Evolutionary conservation across 129 eudicot species (phyloP).

Genomic region (Heracleum sosnowskyi): DNA sequence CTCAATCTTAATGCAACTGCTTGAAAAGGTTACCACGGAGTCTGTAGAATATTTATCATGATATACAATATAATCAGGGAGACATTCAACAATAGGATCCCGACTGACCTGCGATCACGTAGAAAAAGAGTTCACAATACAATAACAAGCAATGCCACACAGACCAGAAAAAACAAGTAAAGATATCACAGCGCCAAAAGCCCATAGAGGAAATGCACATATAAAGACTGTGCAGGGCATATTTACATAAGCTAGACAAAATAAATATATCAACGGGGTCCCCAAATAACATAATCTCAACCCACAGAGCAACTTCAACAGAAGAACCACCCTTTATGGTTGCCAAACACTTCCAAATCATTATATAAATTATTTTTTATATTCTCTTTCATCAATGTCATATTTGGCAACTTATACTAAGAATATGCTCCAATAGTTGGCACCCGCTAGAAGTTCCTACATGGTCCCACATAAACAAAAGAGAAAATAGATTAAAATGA

Average conservation of each 20-base stretch:
- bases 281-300: background rate
- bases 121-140: background rate
- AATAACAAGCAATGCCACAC: background rate
- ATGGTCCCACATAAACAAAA: background rate
- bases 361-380: background rate
- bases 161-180: conserved; percentile 1
- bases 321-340: background rate
- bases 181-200: background rate
- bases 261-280: background rate
- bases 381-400: background rate
- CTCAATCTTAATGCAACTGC: conserved; percentile 36
- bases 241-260: background rate
- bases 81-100: conserved; percentile 32
- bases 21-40: conserved; percentile 43
- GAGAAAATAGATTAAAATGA: no score
- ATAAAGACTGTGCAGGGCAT: background rate
- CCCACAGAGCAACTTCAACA: background rate
- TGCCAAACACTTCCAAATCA: background rate
- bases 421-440: background rate
- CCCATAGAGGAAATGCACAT: background rate
- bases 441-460: background rate
- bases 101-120: conserved; percentile 7
- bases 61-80: conserved; percentile 61
- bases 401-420: background rate
- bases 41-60: conserved; percentile 37